Evolutionary conservation across 2,329 filamentous ascomycete species (phyloP), one percentile per base, ranked within the genome.

Genomic region (Pezicula neosporulosa): DNA sequence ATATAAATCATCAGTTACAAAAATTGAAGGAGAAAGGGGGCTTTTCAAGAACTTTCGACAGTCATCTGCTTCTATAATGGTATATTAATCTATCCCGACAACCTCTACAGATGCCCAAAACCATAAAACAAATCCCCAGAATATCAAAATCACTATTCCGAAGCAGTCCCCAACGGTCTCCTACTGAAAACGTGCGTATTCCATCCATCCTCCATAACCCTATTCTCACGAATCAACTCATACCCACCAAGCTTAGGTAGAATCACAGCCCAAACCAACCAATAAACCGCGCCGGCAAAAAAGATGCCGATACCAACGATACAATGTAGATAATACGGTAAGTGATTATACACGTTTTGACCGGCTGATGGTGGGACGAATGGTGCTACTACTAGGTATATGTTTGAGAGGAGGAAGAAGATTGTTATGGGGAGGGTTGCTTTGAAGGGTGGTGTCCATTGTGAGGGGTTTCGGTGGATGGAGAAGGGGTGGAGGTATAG

Each of bases 201-300:
- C 83, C 83, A 86, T 2, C 83, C 82, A 63, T 86, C 83, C 39
- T 80, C 73, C 54, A 82, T 78, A 7, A 85, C 66, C 2, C 75
- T 64, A 0, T 70, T 73, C 65, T 83, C 77, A 50, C 77, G 74
- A 2, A 81, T 72, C 9, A 87, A 71, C 58, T 80, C 72, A 60
- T 87, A 83, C 0, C 62, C 61, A 13, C 78, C 78, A 30, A 82
- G 54, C 60, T 70, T 73, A 49, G 80, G 80, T 35, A 82, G 55
- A 4, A 82, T 59, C 36, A 74, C 61, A 4, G 77, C 75, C 80
- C 80, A 83, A 6, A 81, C 39, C 5, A 81, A 54, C 78, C 79
- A 83, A 64, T 82, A 82, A 2, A 82, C 47, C 8, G 70, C 78
- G 7, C 80, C 80, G 0, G 71, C 74, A 2, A 69, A 55, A n/a